These are phyloP conservation scores for Aspergillus arachidicola DNA, from an alignment of 2,329 filamentous ascomycete species.

Conservation along the genomic window DNA sequence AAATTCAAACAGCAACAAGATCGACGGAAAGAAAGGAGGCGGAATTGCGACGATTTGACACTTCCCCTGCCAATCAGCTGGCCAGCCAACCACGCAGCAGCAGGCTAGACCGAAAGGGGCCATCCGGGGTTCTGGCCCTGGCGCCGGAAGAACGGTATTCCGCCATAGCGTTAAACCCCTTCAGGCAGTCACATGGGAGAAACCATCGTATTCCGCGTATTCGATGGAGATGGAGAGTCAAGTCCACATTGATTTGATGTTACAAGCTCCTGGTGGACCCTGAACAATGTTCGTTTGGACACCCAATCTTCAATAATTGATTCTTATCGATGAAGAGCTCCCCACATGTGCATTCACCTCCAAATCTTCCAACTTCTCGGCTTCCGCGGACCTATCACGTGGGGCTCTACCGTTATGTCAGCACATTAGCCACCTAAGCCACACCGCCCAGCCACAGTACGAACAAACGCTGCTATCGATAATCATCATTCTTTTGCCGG, in stretches of 20 bases:
- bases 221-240: not conserved
- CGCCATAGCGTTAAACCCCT: not conserved
- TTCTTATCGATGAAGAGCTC: not conserved
- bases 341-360: not conserved
- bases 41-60: conserved; percentile 21
- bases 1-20: conserved; percentile 1
- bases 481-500: conserved; percentile 9
- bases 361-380: not conserved
- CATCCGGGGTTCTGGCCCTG: conserved; percentile 15
- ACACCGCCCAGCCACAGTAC: conserved; percentile 7
- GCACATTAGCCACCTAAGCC: conserved; percentile 10
- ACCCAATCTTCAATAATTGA: conserved; percentile 1
- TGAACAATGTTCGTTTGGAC: not conserved
- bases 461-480: conserved; percentile 16
- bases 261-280: conserved; percentile 4
- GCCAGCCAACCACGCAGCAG: conserved; percentile 7
- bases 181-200: not conserved
- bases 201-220: conserved; percentile 2
- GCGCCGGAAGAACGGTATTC: conserved; percentile 6
- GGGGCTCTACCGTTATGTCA: not conserved
- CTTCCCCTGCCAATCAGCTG: conserved; percentile 22
- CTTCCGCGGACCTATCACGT: not conserved
- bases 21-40: conserved; percentile 25
- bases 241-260: not conserved
- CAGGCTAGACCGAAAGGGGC: conserved; percentile 13